Evolutionary conservation across 495 filamentous ascomycete species (phyloP).

Genomic region (Xylaria grammica): DNA sequence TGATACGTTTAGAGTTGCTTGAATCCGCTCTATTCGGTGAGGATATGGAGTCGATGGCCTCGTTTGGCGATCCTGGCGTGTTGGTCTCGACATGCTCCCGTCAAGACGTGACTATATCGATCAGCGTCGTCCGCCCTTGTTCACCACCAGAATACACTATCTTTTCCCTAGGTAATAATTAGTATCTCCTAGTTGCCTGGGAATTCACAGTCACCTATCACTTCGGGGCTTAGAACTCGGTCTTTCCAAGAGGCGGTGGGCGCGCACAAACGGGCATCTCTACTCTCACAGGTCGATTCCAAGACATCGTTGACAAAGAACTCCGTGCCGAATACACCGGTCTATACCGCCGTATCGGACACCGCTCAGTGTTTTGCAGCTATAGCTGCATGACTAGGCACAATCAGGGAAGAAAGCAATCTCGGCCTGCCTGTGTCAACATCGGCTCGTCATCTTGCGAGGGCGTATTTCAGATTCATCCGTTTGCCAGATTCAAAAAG

Average conservation of each 20-base stretch:
- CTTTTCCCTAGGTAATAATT: conserved; percentile 14
- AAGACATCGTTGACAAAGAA: conserved; percentile 50
- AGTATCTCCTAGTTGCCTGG: conserved; percentile 12
- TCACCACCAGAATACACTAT: conserved; percentile 27
- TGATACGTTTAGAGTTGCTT: conserved; percentile 34
- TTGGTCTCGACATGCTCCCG: conserved; percentile 29
- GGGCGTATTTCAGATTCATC: conserved; percentile 34
- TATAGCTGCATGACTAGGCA: conserved; percentile 41
- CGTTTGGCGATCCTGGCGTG: conserved; percentile 26
- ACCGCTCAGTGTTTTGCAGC: conserved; percentile 43
- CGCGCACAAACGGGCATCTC: conserved; percentile 46
- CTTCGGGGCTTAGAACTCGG: conserved; percentile 45
- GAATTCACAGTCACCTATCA: conserved; percentile 45
- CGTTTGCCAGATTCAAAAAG: conserved; percentile 43
- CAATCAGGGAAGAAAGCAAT: conserved; percentile 46
- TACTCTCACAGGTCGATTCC: conserved; percentile 51
- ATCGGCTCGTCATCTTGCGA: conserved; percentile 38
- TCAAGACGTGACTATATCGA: conserved; percentile 24
- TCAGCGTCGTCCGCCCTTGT: conserved; percentile 23
- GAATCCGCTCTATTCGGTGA: conserved; percentile 32
- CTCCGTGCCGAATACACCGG: conserved; percentile 47
- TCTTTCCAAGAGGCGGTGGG: conserved; percentile 52
- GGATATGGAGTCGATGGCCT: conserved; percentile 35
- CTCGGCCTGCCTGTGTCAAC: conserved; percentile 46
- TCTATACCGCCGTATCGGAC: conserved; percentile 40